Evolutionary conservation across 192 early-diverging fungal species (phyloP), one percentile per base, ranked within the genome.

Genomic region (Entophlyctis helioformis): DNA sequence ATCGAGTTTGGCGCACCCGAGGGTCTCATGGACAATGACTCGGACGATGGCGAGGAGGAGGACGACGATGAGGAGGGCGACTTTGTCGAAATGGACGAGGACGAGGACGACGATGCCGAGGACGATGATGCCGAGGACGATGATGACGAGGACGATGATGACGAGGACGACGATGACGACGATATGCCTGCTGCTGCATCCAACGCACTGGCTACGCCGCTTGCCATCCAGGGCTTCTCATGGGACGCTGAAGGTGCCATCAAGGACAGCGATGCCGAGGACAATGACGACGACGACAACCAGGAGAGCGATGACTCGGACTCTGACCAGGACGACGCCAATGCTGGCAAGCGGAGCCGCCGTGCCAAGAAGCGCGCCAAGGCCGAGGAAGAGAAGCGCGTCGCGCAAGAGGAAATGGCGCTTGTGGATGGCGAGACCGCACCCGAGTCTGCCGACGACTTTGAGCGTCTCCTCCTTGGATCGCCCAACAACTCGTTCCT

Each of bases 401-500:
- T 80, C 10, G 63, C 80, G 3, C 44, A 58, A 28, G 39, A 65
- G 35, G 74, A 76, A 37, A 31, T 39, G 22, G 50, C 50, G n/a
- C 37, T 70, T 3, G 49, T 74, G 9, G 67, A 70, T 31, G 51
- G 42, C 4, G 41, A 57, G 19, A 48, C 36, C 37, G 57, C 56
- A 12, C 66, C 86, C 20, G 79, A 86, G 60, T 64, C 75, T 3
- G 73, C 86, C 15, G 66, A 74, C 12, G 91, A 94, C 56, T 98
- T 86, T 59, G 96, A 98, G 57, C 79, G 93, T 42, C 62, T 97
- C 39, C 57, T 98, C 23, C 65, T 98, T 36, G 87, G 88, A 21
- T 93, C 89, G 10, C 96, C 96, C 36, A 88, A 93, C 69, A 87
- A 83, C 43, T 98, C 96, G 16, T 94, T 81, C 70, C 49, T 98